These are phyloP conservation scores for Fusarium circinatum DNA, from an alignment of 2,329 filamentous ascomycete genomes.

Conservation along the genomic window DNA sequence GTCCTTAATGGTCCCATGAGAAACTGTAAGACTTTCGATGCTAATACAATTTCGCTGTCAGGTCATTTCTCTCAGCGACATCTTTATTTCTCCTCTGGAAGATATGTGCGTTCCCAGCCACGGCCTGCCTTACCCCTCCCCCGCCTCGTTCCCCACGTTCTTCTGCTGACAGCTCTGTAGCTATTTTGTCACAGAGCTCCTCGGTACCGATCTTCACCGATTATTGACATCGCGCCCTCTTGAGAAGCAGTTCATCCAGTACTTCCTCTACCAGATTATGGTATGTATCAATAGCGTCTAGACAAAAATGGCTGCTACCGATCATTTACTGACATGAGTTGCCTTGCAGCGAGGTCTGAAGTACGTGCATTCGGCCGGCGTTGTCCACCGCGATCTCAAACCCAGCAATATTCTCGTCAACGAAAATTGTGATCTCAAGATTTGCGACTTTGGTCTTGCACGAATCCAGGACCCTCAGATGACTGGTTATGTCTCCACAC, in stretches of 20 bases:
- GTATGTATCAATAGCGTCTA: slow-evolving; percentile 62
- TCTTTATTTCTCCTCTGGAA: slow-evolving; percentile 98
- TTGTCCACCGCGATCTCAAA: slow-evolving; percentile 97
- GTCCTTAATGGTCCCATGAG: slow-evolving; percentile 34
- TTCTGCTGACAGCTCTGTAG: slow-evolving; percentile 56
- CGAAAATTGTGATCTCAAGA: slow-evolving; percentile 99
- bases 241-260: slow-evolving; percentile 99
- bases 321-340: slow-evolving; percentile 20
- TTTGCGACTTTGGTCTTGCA: slow-evolving; percentile 97
- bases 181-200: slow-evolving; percentile 97
- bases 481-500: slow-evolving; percentile 98
- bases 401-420: slow-evolving; percentile 99
- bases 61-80: slow-evolving; percentile 98
- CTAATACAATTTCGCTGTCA: slow-evolving; percentile 48
- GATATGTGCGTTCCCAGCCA: slow-evolving; percentile 78
- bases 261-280: slow-evolving; percentile 99
- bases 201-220: slow-evolving; percentile 95
- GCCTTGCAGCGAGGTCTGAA: slow-evolving; percentile 84
- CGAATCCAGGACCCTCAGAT: slow-evolving; percentile 99
- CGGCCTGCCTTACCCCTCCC: slow-evolving; percentile 11
- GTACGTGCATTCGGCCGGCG: slow-evolving; percentile 98
- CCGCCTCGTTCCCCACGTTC: slow-evolving; percentile 9
- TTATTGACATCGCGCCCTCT: slow-evolving; percentile 94
- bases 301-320: neutral
- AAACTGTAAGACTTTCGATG: slow-evolving; percentile 19